Evolutionary conservation across 140 eudicot genomes (phyloP).

Genomic region (Eryngium alpinum): DNA sequence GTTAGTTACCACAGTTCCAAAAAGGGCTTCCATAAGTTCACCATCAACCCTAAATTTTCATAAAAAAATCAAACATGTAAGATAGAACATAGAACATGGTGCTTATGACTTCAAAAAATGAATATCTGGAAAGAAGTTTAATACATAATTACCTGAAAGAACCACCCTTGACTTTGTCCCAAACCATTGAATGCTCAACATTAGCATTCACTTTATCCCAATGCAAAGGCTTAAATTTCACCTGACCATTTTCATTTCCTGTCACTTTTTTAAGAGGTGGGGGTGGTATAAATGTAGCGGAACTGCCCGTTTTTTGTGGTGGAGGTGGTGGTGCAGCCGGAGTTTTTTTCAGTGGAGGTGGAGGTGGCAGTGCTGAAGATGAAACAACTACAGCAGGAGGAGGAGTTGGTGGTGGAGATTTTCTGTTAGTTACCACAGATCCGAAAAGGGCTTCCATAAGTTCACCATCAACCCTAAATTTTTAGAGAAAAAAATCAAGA

Average conservation of each 20-base stretch:
- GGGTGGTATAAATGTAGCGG: slow-evolving; percentile 40
- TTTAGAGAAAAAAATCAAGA: neutral
- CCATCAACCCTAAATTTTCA: slow-evolving; percentile 51
- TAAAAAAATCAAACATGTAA: neutral
- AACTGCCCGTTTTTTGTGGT: slow-evolving; percentile 32
- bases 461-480: slow-evolving; percentile 64
- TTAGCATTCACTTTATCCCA: slow-evolving; percentile 92
- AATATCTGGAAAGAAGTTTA: neutral
- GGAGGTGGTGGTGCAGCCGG: slow-evolving; percentile 45
- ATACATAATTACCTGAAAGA: slow-evolving; percentile 58
- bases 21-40: slow-evolving; percentile 93
- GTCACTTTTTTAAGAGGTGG: slow-evolving; percentile 22
- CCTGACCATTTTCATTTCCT: slow-evolving; percentile 36
- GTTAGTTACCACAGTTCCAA: slow-evolving; percentile 73
- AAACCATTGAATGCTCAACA: slow-evolving; percentile 69
- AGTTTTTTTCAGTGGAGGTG: slow-evolving; percentile 42
- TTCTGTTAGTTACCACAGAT: slow-evolving; percentile 63
- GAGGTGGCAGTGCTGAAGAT: slow-evolving; percentile 30
- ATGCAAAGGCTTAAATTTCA: slow-evolving; percentile 80
- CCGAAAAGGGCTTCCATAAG: slow-evolving; percentile 97
- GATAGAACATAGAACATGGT: neutral
- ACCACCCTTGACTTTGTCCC: slow-evolving; percentile 70
- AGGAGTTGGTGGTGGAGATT: slow-evolving; percentile 36
- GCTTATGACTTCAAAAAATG: neutral
- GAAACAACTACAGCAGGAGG: slow-evolving; percentile 5